A percentile compares a stretch with the other conserved stretches of the same genome.
phyloP scores from a whole-genome alignment of 176 grass and related monocot genomes.

The Oryza glumipatula region DNA sequence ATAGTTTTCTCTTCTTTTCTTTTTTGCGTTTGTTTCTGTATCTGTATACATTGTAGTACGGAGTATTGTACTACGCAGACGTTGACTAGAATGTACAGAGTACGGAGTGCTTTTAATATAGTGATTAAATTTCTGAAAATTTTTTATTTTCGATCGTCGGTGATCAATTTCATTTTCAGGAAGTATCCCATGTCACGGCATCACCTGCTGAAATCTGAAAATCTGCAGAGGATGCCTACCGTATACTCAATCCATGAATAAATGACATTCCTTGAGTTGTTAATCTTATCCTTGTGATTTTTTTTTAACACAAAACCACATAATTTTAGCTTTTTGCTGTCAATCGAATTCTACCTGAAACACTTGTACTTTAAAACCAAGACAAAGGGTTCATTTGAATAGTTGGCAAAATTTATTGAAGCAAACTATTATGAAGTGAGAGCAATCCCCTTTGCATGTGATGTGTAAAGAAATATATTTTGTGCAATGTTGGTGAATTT shows the following conservation, averaged over 20 bases:
- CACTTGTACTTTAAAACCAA: not conserved
- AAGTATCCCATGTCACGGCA: not conserved
- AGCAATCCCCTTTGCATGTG: too few species aligned
- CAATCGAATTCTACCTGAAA: not conserved
- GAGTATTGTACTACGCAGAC: not conserved
- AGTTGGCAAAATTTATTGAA: too few species aligned
- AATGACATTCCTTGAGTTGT: not conserved
- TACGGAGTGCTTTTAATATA: not conserved
- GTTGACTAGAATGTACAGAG: not conserved
- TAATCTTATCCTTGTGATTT: not conserved
- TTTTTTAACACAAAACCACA: not conserved
- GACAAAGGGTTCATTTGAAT: not conserved
- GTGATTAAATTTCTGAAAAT: not conserved
- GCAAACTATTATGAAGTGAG: too few species aligned
- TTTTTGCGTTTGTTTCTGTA: not conserved
- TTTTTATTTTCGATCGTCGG: not conserved
- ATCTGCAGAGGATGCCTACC: slow-evolving; percentile 10
- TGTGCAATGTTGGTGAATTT: too few species aligned
- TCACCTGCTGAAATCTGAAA: not conserved
- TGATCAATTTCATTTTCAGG: not conserved
- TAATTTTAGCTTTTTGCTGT: not conserved
- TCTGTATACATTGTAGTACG: not conserved
- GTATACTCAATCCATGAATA: slow-evolving; percentile 37
- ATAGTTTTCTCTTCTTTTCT: not conserved
- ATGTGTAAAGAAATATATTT: too few species aligned